Base-by-base conservation (phyloP, 2,329 filamentous ascomycete species). In the Pezicula radicicola region DNA sequence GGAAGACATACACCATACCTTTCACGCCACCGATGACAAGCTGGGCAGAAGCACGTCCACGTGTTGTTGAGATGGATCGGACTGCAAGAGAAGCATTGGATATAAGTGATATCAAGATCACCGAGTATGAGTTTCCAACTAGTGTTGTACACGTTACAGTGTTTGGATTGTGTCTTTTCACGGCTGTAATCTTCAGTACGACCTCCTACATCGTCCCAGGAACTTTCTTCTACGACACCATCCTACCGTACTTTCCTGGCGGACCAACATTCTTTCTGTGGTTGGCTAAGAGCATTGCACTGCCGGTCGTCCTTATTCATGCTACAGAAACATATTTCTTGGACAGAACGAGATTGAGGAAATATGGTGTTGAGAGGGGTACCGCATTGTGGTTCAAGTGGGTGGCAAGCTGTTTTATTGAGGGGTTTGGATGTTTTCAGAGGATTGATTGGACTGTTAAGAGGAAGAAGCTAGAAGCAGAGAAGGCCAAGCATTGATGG, bases 51-150 rank as follows among this genome's bases (percentile, higher is more conserved):
- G 79, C 85, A 9, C 84, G 90, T 49, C 74, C 79, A 44, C 81
- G 88, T 48, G 74, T 93, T 39, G 83, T 95, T 46, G 82, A 84
- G 48, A 88, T 97, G 83, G 83, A 87, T 65, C 70, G 78, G 52
- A 75, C 80, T 10, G 77, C 79, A 25, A 77, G 87, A 33, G 60
- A 72, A 30, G 78, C 71, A 1, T 80, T 96, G 12, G 83, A 80
- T 15, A 75, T 87, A 37, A 62, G 59, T 75, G 62, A 76, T 36
- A 65, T 63, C 21, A 50, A 64, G 50, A 63, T 81, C 55, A 66
- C 63, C 6, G 54, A 58, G 39, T 84, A 75, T 61, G 55, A 64
- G 6, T 54, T 56, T 5, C 64, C 64, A 1, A 46, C 39, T 8
- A 56, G 33, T 8, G 56, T 66, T 0, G 58, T 74, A 13, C 81